Evolutionary conservation across 805 yeast genomes (phyloP).

Genomic region (Kuraishia piskuri): DNA sequence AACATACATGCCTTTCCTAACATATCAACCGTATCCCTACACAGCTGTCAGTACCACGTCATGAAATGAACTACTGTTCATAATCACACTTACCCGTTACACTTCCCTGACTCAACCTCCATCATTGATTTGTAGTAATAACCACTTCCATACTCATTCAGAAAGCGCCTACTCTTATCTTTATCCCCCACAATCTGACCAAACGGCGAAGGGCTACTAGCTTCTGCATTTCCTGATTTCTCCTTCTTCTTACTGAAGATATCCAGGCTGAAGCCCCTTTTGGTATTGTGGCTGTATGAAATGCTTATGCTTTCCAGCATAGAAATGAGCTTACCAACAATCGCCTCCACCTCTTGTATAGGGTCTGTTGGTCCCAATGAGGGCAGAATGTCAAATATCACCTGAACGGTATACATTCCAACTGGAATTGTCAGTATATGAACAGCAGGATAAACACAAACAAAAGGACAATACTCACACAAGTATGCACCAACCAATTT

Average conservation of each 20-base stretch:
- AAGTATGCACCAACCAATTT: neutral
- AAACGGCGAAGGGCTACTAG: neutral
- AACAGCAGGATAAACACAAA: neutral
- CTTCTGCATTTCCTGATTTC: neutral
- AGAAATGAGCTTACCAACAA: neutral
- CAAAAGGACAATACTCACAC: neutral
- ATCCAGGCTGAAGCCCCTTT: neutral
- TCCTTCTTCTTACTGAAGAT: neutral
- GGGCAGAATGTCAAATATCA: neutral
- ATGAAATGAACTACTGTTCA: neutral
- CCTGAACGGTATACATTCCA: conserved; percentile 1
- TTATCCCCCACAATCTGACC: conserved; percentile 6
- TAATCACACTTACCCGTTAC: conserved; percentile 4
- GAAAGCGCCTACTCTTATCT: conserved; percentile 7
- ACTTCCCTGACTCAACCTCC: conserved; percentile 5
- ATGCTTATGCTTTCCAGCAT: neutral
- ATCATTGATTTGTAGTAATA: conserved; percentile 5
- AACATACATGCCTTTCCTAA: conserved; percentile 10
- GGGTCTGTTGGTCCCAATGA: neutral
- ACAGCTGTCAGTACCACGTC: neutral
- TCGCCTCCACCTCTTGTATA: neutral
- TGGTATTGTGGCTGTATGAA: neutral
- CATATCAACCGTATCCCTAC: conserved; percentile 6
- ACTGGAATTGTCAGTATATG: neutral
- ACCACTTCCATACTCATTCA: conserved; percentile 11